Percentiles rank a stretch among this genome's conserved stretches.
Evolutionary conservation across 208 protist genomes (phyloP).

Genomic region (Histomonas meleagridis): DNA sequence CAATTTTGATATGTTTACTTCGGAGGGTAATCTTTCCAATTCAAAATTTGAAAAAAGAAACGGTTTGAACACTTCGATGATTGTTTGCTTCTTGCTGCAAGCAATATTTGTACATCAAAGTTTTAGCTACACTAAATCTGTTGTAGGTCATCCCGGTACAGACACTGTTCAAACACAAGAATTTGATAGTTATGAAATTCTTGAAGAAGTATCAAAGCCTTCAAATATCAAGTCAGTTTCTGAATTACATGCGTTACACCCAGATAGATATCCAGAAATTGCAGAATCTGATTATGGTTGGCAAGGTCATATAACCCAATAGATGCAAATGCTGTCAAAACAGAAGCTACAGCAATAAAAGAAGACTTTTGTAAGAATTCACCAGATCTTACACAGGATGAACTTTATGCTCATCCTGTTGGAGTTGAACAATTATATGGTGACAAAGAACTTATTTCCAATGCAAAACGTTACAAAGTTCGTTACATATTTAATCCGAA

Average conservation of each 20-base stretch:
- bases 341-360: background rate
- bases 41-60: too few species aligned
- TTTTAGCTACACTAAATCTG: background rate
- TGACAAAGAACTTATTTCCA: background rate
- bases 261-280: too few species aligned
- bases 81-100: too few species aligned
- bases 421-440: background rate
- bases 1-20: too few species aligned
- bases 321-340: background rate
- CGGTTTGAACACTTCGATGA: too few species aligned
- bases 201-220: background rate
- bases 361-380: background rate
- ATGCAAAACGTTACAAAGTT: background rate
- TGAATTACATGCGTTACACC: too few species aligned
- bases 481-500: background rate
- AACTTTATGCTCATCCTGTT: background rate
- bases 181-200: background rate
- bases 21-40: too few species aligned
- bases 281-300: background rate
- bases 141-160: background rate
- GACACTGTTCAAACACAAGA: background rate
- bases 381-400: background rate
- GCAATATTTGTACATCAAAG: too few species aligned
- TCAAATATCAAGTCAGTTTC: background rate
- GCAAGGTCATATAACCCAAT: background rate